phyloP scores from a whole-genome alignment of 1,139 yeast genomes.

The Saccharomyces hybrid region DNA sequence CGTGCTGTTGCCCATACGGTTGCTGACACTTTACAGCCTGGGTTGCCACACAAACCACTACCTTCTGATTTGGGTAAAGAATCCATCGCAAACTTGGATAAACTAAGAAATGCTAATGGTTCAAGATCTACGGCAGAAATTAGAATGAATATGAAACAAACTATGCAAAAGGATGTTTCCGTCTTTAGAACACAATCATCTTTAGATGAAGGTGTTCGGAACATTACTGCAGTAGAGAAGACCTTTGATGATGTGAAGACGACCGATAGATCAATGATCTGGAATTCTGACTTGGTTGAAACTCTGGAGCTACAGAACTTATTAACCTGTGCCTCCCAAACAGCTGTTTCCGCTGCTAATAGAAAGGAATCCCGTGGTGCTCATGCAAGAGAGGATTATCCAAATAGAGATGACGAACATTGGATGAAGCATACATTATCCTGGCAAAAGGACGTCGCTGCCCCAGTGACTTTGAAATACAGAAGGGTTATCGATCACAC shows the following conservation, averaged over 20 bases:
- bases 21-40: slow-evolving; percentile 78
- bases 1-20: slow-evolving; percentile 96
- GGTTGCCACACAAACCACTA: slow-evolving; percentile 71
- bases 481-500: slow-evolving; percentile 80
- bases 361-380: slow-evolving; percentile 99
- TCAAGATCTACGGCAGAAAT: slow-evolving; percentile 76
- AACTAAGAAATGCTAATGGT: slow-evolving; percentile 79
- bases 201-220: slow-evolving; percentile 83
- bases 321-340: slow-evolving; percentile 95
- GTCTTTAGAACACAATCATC: slow-evolving; percentile 94
- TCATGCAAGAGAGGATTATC: slow-evolving; percentile 97
- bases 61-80: slow-evolving; percentile 84
- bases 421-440: slow-evolving; percentile 99
- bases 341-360: slow-evolving; percentile 89
- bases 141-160: slow-evolving; percentile 87
- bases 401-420: slow-evolving; percentile 87
- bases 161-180: slow-evolving; percentile 96
- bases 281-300: slow-evolving; percentile 97
- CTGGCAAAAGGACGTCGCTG: slow-evolving; percentile 75
- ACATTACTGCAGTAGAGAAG: slow-evolving; percentile 69
- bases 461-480: slow-evolving; percentile 67
- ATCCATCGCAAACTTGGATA: slow-evolving; percentile 86
- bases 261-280: slow-evolving; percentile 94
- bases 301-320: slow-evolving; percentile 94
- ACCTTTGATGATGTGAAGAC: slow-evolving; percentile 70